Conservation (phyloP, 140 eudicot species). For the Senecio squalidus region DNA sequence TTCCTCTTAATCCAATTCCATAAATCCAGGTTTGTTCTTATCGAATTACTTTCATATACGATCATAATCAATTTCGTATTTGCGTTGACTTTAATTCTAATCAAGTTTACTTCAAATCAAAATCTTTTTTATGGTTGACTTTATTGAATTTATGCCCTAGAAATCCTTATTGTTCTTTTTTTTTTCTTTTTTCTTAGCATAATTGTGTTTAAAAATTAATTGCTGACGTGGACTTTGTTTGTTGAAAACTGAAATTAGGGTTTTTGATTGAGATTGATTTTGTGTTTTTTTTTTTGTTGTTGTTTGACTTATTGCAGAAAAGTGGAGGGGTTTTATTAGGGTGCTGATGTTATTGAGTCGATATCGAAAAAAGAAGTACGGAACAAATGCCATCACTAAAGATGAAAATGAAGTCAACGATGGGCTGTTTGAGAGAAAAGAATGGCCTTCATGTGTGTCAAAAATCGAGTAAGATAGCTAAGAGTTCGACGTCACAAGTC, state of each 20-base stretch:
- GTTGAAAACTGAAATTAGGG: slow-evolving; percentile 7
- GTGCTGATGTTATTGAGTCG: slow-evolving; percentile 38
- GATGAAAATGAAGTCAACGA: slow-evolving; percentile 81
- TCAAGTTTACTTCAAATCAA: too few relatives aligned
- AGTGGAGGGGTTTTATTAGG: slow-evolving; percentile 27
- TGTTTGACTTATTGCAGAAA: slow-evolving; percentile 20
- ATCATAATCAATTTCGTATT: too few relatives aligned
- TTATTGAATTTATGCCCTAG: too few relatives aligned
- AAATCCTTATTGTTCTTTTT: background rate
- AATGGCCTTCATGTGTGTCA: slow-evolving; percentile 71
- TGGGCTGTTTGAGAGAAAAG: slow-evolving; percentile 62
- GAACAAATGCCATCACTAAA: slow-evolving; percentile 94
- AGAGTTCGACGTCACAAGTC: slow-evolving; percentile 44
- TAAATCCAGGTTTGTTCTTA: too few relatives aligned
- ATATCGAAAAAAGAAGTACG: slow-evolving; percentile 18
- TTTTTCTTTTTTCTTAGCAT: background rate
- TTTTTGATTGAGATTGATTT: background rate
- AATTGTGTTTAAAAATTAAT: background rate
- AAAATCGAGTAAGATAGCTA: slow-evolving; percentile 61
- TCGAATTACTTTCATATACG: too few relatives aligned
- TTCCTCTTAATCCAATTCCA: too few relatives aligned
- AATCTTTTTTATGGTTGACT: too few relatives aligned
- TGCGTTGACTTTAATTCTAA: too few relatives aligned
- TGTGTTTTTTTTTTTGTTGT: background rate
- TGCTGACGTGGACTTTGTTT: background rate